Evolutionary conservation across 306 rosid genomes (phyloP).

Genomic region (Castanopsis chinensis): DNA sequence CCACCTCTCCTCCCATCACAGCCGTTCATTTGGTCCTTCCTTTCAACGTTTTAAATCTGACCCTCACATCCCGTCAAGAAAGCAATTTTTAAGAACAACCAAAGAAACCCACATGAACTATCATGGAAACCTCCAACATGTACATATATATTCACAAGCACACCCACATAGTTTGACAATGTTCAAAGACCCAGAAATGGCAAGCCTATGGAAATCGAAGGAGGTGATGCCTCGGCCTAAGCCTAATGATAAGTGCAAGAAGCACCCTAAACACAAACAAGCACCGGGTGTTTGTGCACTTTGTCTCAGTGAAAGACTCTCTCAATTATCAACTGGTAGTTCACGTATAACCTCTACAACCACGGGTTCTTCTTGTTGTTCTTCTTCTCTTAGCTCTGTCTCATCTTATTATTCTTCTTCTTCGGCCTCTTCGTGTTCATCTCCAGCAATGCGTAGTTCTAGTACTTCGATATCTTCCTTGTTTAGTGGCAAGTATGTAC

Average conservation of each 20-base stretch:
- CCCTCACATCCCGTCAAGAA: constrained; percentile 51
- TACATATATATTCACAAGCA: not conserved
- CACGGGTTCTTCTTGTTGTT: constrained; percentile 12
- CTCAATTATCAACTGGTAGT: constrained; percentile 19
- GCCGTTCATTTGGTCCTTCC: constrained; percentile 36
- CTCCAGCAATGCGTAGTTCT: constrained; percentile 39
- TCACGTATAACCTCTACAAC: constrained; percentile 1
- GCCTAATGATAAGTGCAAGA: constrained; percentile 44
- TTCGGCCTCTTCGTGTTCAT: constrained; percentile 43
- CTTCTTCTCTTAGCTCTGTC: constrained; percentile 38
- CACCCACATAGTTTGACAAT: not conserved
- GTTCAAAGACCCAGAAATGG: constrained; percentile 26
- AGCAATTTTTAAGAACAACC: constrained; percentile 29
- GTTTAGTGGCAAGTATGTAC: constrained; percentile 26
- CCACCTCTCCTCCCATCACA: constrained; percentile 21
- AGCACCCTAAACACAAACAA: constrained; percentile 78
- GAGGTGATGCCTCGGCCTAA: constrained; percentile 26
- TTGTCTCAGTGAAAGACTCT: constrained; percentile 60
- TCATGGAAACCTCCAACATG: constrained; percentile 29
- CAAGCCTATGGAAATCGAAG: constrained; percentile 22
- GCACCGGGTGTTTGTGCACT: constrained; percentile 84
- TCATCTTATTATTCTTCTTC: constrained; percentile 57
- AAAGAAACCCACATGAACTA: constrained; percentile 45
- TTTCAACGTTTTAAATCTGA: constrained; percentile 29
- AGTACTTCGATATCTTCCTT: constrained; percentile 23